Conservation (phyloP, 768 basidiomycete species). For the Suillus brevipes region DNA sequence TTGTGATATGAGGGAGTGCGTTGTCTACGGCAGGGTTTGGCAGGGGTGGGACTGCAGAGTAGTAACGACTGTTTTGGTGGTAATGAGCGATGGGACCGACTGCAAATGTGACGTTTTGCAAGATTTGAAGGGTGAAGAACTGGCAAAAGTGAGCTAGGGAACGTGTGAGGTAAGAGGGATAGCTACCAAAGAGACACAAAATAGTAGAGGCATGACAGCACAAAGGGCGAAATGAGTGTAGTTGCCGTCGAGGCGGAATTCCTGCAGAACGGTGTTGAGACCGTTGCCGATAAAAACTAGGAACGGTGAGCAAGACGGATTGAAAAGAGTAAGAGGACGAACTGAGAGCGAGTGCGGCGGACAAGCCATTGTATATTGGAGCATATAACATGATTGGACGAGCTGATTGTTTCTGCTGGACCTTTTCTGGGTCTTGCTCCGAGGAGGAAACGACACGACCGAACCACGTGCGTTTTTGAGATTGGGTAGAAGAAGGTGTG, state of each 20-base stretch:
- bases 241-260: conserved; percentile 50
- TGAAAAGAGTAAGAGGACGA: neutral
- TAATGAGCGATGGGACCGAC: conserved; percentile 56
- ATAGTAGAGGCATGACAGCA: conserved; percentile 41
- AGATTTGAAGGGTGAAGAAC: conserved; percentile 45
- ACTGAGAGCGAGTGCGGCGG: conserved; percentile 29
- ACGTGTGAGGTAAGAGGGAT: conserved; percentile 8
- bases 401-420: conserved; percentile 8
- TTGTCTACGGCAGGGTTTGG: conserved; percentile 46
- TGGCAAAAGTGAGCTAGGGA: conserved; percentile 17
- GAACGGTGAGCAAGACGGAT: conserved; percentile 15
- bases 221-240: conserved; percentile 43
- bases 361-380: conserved; percentile 27
- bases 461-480: conserved; percentile 57
- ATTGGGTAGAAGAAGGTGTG: conserved; percentile 4
- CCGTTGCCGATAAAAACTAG: conserved; percentile 67
- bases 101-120: conserved; percentile 37
- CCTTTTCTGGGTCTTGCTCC: conserved; percentile 33
- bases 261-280: conserved; percentile 56
- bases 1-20: conserved; percentile 48
- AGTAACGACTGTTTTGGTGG: conserved; percentile 53
- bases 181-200: conserved; percentile 46
- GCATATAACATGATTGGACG: conserved; percentile 28
- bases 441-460: conserved; percentile 49
- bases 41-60: conserved; percentile 44